Evolutionary conservation across 140 eudicot species (phyloP).

Genomic region (Erigeron philadelphicus): DNA sequence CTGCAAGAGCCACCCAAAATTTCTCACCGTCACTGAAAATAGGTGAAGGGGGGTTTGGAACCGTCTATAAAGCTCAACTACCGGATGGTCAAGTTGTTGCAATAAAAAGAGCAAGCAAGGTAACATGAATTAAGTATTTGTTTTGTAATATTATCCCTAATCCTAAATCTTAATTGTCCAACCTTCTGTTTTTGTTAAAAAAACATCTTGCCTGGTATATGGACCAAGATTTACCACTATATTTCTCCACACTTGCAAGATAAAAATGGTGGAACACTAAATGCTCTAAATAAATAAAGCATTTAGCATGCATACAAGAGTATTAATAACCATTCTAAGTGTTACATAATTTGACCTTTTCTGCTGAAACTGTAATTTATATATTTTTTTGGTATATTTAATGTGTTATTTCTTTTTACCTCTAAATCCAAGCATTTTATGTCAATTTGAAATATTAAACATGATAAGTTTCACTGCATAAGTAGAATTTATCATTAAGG

Average conservation of each 20-base stretch:
- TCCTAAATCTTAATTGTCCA: no score
- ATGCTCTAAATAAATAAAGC: no score
- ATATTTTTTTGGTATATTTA: background rate
- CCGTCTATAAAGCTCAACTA: slow-evolving; percentile 79
- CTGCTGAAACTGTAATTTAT: background rate
- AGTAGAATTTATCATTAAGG: background rate
- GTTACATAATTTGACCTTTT: background rate
- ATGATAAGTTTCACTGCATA: background rate
- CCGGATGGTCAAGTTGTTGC: slow-evolving; percentile 77
- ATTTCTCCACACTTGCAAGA: no score
- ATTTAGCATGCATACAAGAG: no score
- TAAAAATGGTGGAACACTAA: no score
- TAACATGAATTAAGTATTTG: slow-evolving; percentile 20
- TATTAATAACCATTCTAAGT: no score
- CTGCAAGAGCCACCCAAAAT: slow-evolving; percentile 69
- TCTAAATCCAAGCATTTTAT: background rate
- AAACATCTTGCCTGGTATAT: no score
- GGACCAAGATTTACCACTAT: no score
- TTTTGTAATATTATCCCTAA: background rate
- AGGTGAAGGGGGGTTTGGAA: slow-evolving; percentile 95
- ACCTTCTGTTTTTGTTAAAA: no score
- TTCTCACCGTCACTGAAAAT: slow-evolving; percentile 59
- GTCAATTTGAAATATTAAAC: slow-evolving; percentile 2
- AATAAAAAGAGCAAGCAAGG: slow-evolving; percentile 93
- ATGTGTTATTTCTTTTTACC: background rate